A percentile compares a stretch with the other conserved stretches of the same genome.
phyloP scores from a whole-genome alignment of 164 flowering plant species.

The Paratinospora sagittata region DNA sequence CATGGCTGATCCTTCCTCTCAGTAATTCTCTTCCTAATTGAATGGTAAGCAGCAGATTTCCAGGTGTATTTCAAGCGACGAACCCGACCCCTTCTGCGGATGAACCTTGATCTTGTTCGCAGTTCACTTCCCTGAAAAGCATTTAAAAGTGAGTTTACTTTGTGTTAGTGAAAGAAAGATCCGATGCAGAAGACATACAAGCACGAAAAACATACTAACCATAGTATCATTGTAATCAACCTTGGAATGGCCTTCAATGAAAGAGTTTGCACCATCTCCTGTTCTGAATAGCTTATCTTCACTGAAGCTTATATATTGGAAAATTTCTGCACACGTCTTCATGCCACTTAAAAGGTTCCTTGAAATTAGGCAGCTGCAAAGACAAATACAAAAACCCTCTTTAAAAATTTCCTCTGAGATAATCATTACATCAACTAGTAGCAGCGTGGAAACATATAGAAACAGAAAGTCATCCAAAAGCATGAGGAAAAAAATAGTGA shows the following conservation, averaged over 20 bases:
- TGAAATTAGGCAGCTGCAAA: constrained; percentile 80
- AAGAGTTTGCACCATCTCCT: constrained; percentile 52
- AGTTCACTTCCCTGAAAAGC: constrained; percentile 53
- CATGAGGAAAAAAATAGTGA: not conserved
- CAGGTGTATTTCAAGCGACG: constrained; percentile 94
- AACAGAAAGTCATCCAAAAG: not conserved
- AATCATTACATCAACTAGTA: not conserved
- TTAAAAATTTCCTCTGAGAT: not conserved
- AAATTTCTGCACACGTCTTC: constrained; percentile 88
- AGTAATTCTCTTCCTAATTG: constrained; percentile 84
- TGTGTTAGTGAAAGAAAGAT: constrained; percentile 9
- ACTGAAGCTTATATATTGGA: constrained; percentile 56
- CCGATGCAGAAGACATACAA: not conserved
- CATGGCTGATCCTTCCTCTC: constrained; percentile 96
- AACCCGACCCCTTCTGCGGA: constrained; percentile 90
- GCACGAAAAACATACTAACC: constrained; percentile 32
- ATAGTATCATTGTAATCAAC: constrained; percentile 42
- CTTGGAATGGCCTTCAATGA: constrained; percentile 53
- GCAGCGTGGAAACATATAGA: not conserved
- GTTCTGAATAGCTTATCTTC: constrained; percentile 44
- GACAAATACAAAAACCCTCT: constrained; percentile 15
- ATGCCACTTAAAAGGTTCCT: constrained; percentile 82
- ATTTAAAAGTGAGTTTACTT: not conserved
- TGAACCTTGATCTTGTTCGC: constrained; percentile 79
- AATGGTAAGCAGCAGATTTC: constrained; percentile 92